Evolutionary conservation across 1,284 basidiomycete genomes (phyloP), one percentile per base, ranked within the genome.

Genomic region (Marasmius fiardii): DNA sequence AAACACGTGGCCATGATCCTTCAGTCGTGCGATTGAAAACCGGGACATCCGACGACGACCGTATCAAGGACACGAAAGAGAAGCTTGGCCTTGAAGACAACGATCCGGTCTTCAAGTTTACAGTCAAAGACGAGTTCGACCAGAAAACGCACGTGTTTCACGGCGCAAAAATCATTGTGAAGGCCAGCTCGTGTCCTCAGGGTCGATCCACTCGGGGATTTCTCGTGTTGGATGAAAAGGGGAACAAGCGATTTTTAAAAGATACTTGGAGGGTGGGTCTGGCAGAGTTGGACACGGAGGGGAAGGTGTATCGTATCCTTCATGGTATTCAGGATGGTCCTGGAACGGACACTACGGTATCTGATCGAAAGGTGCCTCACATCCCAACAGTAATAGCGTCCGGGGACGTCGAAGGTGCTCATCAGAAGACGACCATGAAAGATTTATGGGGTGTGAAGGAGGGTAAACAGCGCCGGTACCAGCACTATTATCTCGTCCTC

Each of bases 1-100:
- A 37, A 4, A 39, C 61, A 26, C 61, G 61, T 11, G 66, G 66
- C 0, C 53, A 53, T 35, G 66, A 67, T 45, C 18, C 53, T 11
- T 59, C 62, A 3, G 60, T 58, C 14, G 18, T 2, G 4, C 20
- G 14, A 4, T 4, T 23, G n/a, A n/a, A 41, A 6, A 2, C n/a
- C 7, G 20, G 28, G 10, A 31, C 24, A 12, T 2, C 20, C 11
- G 18, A 44, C 11, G n/a, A 31, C 10, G 28, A 10, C 5, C 20
- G 43, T 24, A 23, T 12, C 5, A 44, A 44, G 43, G 20, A 23
- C 11, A 24, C 12, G 43, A 12, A 4, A 24, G 20, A n/a, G 10
- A 31, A 31, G 28, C 43, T 44, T 10, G 20, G 43, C 5, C 4
- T 31, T 4, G 28, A 31, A 31, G 4, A 4, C 5, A 10, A 31